Base-by-base conservation (phyloP, 768 basidiomycete species). In the Suillus ampliporus region DNA sequence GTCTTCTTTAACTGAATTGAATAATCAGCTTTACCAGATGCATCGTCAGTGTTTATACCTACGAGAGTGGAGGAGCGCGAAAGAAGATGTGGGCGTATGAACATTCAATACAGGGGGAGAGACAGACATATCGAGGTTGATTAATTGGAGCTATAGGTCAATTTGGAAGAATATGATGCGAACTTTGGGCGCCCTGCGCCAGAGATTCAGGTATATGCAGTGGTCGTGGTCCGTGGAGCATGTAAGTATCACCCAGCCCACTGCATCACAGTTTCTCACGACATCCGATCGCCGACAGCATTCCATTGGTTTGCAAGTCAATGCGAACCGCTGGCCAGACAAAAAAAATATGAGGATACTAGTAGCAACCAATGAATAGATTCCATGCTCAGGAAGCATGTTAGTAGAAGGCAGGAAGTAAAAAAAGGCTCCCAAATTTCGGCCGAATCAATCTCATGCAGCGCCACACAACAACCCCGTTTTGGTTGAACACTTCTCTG, bases 11-110 rank as follows among this genome's bases (percentile, higher is more conserved):
- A 91, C 92, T 94, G 71, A 14, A 62, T n/a, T n/a, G 57, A 41
- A 34, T 50, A 38, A 56, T 59, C 58, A 54, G 66, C 61, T 66
- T 61, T 38, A 51, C 64, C 28, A 41, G 31, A 31, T 31, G 31
- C 31, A 31, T 31, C 28, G n/a, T 61, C 8, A 52, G 44, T 52
- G 4, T 28, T 35, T n/a, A 26, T 56, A 79, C 89, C 74, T 70
- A 91, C 92, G 74, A 35, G 90, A 90, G 72, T 94, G 91, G 19
- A 89, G 77, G 40, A 94, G 81, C 4, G 91, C 85, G 67, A 93
- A 88, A 11, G 92, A 94, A 7, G 86, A 83, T 1, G 80, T 72
- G 0, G 92, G 93, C 0, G 93, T 93, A 67, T 94, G 93, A 23
- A 94, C 82, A 67, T 90, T 85, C 60, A 94, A 76, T 43, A 92